Base-by-base conservation (phyloP, 495 filamentous ascomycete species). In the Penicillium cataractarum region DNA sequence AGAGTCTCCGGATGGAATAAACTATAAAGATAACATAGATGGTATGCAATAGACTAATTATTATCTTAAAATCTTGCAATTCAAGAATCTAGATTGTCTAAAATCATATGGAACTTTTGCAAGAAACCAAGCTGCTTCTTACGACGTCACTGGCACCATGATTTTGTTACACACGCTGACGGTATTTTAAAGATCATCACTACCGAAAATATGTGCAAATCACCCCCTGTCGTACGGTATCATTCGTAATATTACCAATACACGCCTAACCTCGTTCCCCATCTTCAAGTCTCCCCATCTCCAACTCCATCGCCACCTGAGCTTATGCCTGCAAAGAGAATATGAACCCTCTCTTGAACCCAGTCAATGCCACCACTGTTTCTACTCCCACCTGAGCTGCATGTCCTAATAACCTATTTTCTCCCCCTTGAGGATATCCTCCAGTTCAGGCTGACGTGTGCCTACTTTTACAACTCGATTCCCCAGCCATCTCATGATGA, bases 311-410 rank as follows among this genome's bases (percentile, higher is more conserved):
- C 19, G 19, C 17, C n/a, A 19, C 6, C 3, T 46, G 3, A 22
- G 2, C 24, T 9, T 10, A 46, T 4, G 8, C 19, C 10, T 15
- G 4, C 6, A 22, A 22, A 12, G 19, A 46, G 2, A 46, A 8
- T 8, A 24, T 22, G n/a, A 46, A 17, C 35, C 15, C 7, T 21
- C 21, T 10, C 4, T 46, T 46, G 12, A 46, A 10, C 19, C 10
- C 42, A 21, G 24, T 46, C 55, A 12, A 67, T 68, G 61, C n/a
- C 42, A 4, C 68, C 69, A 10, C 66, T 84, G n/a, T 51, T 74
- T 26, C 74, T 80, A 39, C 78, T 89, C 19, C 86, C 87, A 13
- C 66, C 80, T 0, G 87, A 89, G 66, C 70, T 89, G 13, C 86
- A 87, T 55, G 77, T 79, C 49, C 73, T 80, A 50, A 78, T 89